phyloP scores from a whole-genome alignment of 305 asterid genomes.

The Petunia hybrid region DNA sequence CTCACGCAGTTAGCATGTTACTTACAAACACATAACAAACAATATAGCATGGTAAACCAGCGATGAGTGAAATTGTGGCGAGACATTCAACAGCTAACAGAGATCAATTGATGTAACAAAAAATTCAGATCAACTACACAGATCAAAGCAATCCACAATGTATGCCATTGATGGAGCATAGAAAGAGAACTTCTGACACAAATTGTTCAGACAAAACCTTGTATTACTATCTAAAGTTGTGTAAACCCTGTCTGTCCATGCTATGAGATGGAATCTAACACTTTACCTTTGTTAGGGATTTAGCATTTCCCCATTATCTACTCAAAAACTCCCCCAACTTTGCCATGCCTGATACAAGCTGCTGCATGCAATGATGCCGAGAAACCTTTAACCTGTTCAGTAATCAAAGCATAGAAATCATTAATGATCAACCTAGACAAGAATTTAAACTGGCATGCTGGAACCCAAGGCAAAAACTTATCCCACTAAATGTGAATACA shows the following conservation, averaged over 20 bases:
- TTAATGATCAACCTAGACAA: not conserved
- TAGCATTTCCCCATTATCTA: not conserved
- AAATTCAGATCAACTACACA: constrained; percentile 17
- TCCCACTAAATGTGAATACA: not conserved
- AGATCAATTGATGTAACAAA: constrained; percentile 1
- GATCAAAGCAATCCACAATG: not conserved
- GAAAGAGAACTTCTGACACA: not conserved
- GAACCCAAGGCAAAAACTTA: not conserved
- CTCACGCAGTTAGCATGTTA: not conserved
- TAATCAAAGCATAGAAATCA: not conserved
- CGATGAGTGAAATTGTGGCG: not conserved
- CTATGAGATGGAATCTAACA: not conserved
- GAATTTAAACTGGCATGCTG: not conserved
- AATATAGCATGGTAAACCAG: not conserved
- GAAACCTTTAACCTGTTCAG: not conserved
- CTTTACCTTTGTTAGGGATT: constrained; percentile 9
- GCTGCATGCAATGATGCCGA: not conserved
- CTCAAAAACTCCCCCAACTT: constrained; percentile 24
- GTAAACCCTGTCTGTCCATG: not conserved
- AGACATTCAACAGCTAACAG: not conserved
- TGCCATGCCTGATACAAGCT: constrained; percentile 25
- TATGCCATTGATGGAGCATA: not conserved
- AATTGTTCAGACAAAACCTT: not conserved
- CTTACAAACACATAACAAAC: not conserved
- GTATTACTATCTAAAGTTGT: constrained; percentile 27